Evolutionary conservation across 2,329 filamentous ascomycete genomes (phyloP).

Genomic region (Colletotrichum paranaense): DNA sequence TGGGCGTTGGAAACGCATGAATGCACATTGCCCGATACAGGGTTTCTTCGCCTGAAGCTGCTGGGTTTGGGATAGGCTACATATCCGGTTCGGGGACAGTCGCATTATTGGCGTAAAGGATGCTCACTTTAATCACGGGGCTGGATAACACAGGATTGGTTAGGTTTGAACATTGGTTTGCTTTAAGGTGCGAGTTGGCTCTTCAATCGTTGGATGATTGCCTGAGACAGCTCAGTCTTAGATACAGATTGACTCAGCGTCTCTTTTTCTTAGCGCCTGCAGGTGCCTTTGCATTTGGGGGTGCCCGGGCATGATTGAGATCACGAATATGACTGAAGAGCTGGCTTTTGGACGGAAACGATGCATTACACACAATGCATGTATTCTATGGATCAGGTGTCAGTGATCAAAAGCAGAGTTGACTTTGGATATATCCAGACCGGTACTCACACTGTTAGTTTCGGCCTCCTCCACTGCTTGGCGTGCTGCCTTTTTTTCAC

Average conservation of each 20-base stretch:
- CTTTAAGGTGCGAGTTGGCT: not conserved
- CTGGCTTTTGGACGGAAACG: constrained; percentile 72
- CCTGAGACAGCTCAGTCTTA: not conserved
- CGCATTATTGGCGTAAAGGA: not conserved
- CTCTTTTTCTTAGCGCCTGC: constrained; percentile 50
- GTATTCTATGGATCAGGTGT: constrained; percentile 46
- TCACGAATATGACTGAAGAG: constrained; percentile 80
- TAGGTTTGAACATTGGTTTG: not conserved
- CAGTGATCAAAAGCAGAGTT: not conserved
- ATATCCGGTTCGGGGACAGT: not conserved
- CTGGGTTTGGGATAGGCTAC: not conserved
- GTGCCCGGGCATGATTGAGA: constrained; percentile 66
- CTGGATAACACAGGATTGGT: not conserved
- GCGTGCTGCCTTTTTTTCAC: constrained; percentile 59
- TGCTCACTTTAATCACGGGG: not conserved
- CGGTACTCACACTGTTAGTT: constrained; percentile 47
- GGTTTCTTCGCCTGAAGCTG: not conserved
- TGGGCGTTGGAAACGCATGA: not conserved
- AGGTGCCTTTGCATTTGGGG: constrained; percentile 43
- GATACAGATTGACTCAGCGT: constrained; percentile 39
- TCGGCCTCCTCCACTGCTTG: constrained; percentile 48
- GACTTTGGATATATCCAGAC: not conserved
- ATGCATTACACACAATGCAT: constrained; percentile 57
- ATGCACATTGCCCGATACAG: not conserved
- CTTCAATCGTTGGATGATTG: not conserved